Percentiles rank a stretch among this genome's conserved stretches.
phyloP scores from a whole-genome alignment of 2,329 filamentous ascomycete genomes.

The Ascomycota sp. region DNA sequence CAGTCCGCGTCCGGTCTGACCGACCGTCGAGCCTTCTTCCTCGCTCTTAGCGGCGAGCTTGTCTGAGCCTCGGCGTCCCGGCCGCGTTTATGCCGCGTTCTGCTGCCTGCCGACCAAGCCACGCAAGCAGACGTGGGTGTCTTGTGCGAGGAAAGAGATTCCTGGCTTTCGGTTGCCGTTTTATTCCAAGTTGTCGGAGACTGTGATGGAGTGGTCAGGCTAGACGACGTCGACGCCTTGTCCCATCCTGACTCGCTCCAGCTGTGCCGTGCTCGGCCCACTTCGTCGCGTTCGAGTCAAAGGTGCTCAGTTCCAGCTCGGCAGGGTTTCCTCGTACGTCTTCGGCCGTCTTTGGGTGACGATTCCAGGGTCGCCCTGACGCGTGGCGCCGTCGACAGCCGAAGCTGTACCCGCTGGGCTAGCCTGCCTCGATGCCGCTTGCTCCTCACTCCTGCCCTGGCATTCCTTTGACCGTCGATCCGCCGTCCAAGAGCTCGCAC shows the following conservation, averaged over 20 bases:
- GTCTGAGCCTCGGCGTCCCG: too few relatives aligned
- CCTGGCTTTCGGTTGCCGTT: slow-evolving; percentile 15
- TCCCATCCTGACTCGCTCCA: too few relatives aligned
- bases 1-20: slow-evolving; percentile 19
- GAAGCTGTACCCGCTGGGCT: not conserved
- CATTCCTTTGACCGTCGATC: too few relatives aligned
- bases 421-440: slow-evolving; percentile 3
- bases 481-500: too few relatives aligned
- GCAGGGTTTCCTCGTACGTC: not conserved
- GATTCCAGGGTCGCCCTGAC: too few relatives aligned
- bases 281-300: too few relatives aligned
- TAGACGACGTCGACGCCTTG: slow-evolving; percentile 16
- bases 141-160: slow-evolving; percentile 10
- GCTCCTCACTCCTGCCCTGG: too few relatives aligned
- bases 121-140: slow-evolving; percentile 5
- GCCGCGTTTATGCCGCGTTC: slow-evolving; percentile 5
- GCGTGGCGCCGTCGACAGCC: not conserved
- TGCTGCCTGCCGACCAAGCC: slow-evolving; percentile 7
- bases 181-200: slow-evolving; percentile 18
- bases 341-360: too few relatives aligned
- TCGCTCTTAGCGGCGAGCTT: too few relatives aligned
- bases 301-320: too few relatives aligned
- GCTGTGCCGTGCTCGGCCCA: too few relatives aligned
- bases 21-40: slow-evolving; percentile 6
- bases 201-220: slow-evolving; percentile 17